Evolutionary conservation across 2,329 filamentous ascomycete species (phyloP).

Genomic region (Claviceps cyperi): DNA sequence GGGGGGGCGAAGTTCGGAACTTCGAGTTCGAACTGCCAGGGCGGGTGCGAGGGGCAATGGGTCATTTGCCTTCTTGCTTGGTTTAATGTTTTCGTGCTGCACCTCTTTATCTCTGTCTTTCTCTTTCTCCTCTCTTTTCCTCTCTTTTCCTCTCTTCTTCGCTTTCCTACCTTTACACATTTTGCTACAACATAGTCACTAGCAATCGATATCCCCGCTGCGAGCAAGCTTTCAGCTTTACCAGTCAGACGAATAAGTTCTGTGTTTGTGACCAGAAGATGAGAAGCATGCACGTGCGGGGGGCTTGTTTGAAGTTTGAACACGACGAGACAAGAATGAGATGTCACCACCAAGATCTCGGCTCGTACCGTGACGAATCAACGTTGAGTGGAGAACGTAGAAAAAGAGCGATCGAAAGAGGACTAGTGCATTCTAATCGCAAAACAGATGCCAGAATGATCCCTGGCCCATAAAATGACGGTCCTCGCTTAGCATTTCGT

Average conservation of each 20-base stretch:
- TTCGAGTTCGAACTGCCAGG: not conserved
- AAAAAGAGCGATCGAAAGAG: not conserved
- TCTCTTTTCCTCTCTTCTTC: not conserved
- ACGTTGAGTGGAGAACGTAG: not conserved
- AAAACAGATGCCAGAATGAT: slow-evolving; percentile 6
- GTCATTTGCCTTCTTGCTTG: not conserved
- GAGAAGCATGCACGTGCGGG: not conserved
- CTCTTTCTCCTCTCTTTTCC: too few relatives aligned
- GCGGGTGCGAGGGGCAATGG: not conserved
- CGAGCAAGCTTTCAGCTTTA: slow-evolving; percentile 4
- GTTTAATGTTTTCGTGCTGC: too few relatives aligned
- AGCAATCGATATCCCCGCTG: slow-evolving; percentile 14
- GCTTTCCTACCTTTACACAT: too few relatives aligned
- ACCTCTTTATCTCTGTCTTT: not conserved
- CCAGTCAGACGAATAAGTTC: too few relatives aligned
- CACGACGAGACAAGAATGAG: not conserved
- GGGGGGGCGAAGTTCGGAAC: not conserved
- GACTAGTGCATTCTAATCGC: slow-evolving; percentile 10
- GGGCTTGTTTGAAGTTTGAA: not conserved
- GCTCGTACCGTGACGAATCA: slow-evolving; percentile 6
- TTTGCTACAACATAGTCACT: slow-evolving; percentile 13
- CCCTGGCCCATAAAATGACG: slow-evolving; percentile 6
- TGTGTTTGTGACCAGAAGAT: not conserved
- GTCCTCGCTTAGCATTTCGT: slow-evolving; percentile 25
- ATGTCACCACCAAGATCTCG: not conserved